phyloP scores from a whole-genome alignment of 805 yeast species.

The Metschnikowia reukaufii region DNA sequence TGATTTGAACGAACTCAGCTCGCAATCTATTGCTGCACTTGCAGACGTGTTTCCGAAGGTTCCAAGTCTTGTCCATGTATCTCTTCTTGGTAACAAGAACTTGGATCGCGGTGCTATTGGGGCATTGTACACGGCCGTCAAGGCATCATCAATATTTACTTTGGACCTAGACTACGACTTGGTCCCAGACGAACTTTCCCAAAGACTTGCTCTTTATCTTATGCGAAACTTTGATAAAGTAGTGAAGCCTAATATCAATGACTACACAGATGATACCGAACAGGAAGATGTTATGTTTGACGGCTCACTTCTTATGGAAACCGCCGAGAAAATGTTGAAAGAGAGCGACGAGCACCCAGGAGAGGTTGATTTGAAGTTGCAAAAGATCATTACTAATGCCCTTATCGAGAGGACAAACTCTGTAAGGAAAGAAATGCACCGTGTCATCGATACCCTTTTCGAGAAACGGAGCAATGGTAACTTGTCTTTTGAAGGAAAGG shows the following conservation, averaged over 20 bases:
- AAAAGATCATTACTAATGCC: constrained; percentile 48
- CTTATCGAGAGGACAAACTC: constrained; percentile 51
- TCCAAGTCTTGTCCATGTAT: constrained; percentile 51
- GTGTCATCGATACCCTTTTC: constrained; percentile 50
- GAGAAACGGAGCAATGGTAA: constrained; percentile 45
- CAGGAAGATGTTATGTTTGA: constrained; percentile 71
- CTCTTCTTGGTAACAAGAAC: constrained; percentile 51
- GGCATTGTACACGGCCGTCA: constrained; percentile 51
- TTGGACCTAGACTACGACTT: constrained; percentile 56
- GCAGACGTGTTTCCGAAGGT: constrained; percentile 49
- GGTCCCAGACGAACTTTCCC: constrained; percentile 50
- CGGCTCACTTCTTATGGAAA: constrained; percentile 70
- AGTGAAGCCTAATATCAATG: constrained; percentile 27
- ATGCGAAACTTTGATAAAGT: constrained; percentile 57
- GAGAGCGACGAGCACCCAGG: constrained; percentile 21
- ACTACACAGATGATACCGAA: constrained; percentile 25
- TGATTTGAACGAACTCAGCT: constrained; percentile 51
- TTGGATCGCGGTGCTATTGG: constrained; percentile 46
- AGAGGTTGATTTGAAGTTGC: constrained; percentile 38
- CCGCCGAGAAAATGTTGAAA: constrained; percentile 65
- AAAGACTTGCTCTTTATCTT: constrained; percentile 54
- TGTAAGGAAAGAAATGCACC: constrained; percentile 51
- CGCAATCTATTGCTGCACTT: constrained; percentile 48
- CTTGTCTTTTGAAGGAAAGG: constrained; percentile 55
- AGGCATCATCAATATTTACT: constrained; percentile 48